Percentiles rank a stretch among this genome's conserved stretches.
Evolutionary conservation across 192 early-diverging fungal genomes (phyloP).

Genomic region (Jimgerdemannia flammicorona): DNA sequence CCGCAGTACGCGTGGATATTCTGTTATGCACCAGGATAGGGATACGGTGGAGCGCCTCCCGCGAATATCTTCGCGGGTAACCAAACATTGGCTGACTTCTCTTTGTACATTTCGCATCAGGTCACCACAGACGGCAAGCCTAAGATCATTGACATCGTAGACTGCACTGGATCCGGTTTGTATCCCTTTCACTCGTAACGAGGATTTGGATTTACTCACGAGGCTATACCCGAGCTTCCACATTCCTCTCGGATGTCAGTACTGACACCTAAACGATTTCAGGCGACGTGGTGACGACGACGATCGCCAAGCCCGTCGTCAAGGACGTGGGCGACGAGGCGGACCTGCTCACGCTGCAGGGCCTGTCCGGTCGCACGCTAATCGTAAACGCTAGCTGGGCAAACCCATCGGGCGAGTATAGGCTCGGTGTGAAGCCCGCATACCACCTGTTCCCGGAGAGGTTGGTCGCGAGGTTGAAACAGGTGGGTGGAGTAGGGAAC

Average conservation of each 20-base stretch:
- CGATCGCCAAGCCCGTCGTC: slow-evolving; percentile 48
- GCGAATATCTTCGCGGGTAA: too few species aligned
- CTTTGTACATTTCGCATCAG: slow-evolving; percentile 11
- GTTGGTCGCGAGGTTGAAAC: slow-evolving; percentile 42
- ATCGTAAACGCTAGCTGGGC: slow-evolving; percentile 65
- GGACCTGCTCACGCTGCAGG: slow-evolving; percentile 49
- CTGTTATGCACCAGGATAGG: too few species aligned
- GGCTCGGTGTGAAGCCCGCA: slow-evolving; percentile 75
- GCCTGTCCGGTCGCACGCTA: slow-evolving; percentile 73
- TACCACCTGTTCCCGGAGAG: slow-evolving; percentile 71
- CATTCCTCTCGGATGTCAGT: not conserved
- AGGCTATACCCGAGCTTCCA: not conserved
- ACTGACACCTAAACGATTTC: not conserved
- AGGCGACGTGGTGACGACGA: slow-evolving; percentile 67
- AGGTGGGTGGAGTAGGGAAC: slow-evolving; percentile 30
- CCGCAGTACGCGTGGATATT: too few species aligned
- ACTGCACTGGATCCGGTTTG: slow-evolving; percentile 83
- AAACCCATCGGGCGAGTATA: slow-evolving; percentile 82
- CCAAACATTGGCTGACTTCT: not conserved
- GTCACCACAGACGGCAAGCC: slow-evolving; percentile 83
- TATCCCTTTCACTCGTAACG: too few species aligned
- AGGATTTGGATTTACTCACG: not conserved
- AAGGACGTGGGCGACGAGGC: slow-evolving; percentile 37
- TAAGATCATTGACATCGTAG: slow-evolving; percentile 90
- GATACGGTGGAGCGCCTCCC: too few species aligned